A percentile compares a stretch with the other conserved stretches of the same genome.
Conservation (phyloP, 495 filamentous ascomycete species). For the Penicillium roqueforti region DNA sequence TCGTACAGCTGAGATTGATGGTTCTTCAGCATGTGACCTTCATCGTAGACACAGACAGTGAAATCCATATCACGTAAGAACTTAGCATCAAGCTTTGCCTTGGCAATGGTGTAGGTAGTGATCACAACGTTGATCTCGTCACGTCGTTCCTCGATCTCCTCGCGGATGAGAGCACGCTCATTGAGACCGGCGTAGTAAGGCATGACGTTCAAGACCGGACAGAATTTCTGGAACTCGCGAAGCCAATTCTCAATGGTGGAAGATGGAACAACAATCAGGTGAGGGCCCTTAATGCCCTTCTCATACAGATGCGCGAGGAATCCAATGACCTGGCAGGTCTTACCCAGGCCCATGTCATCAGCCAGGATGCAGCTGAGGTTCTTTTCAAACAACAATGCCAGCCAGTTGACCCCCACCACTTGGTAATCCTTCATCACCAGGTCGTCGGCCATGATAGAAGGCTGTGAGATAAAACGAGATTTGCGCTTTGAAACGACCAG, state of each 20-base stretch:
- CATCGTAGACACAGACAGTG: slow-evolving; percentile 79
- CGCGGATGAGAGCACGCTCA: slow-evolving; percentile 61
- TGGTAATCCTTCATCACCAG: slow-evolving; percentile 86
- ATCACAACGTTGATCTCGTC: slow-evolving; percentile 76
- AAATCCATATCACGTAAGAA: slow-evolving; percentile 63
- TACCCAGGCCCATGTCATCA: slow-evolving; percentile 97
- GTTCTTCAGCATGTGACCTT: slow-evolving; percentile 90
- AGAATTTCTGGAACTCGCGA: slow-evolving; percentile 83
- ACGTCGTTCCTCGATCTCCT: slow-evolving; percentile 57
- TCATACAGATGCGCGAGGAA: slow-evolving; percentile 81
- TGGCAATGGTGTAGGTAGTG: slow-evolving; percentile 81
- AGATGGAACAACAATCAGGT: slow-evolving; percentile 83
- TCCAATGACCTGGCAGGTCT: slow-evolving; percentile 94
- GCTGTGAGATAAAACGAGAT: slow-evolving; percentile 59
- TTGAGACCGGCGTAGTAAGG: slow-evolving; percentile 73
- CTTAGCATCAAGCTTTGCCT: slow-evolving; percentile 58
- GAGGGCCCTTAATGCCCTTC: slow-evolving; percentile 64
- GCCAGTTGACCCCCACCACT: slow-evolving; percentile 91
- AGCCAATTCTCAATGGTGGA: slow-evolving; percentile 96
- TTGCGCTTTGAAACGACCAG: slow-evolving; percentile 34
- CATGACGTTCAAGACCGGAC: slow-evolving; percentile 66
- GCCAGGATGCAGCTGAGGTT: slow-evolving; percentile 83
- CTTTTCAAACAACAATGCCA: slow-evolving; percentile 72
- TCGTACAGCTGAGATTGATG: slow-evolving; percentile 74
- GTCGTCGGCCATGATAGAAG: slow-evolving; percentile 64